Evolutionary conservation across 1,139 yeast genomes (phyloP).

Genomic region (Williopsis jadinii): DNA sequence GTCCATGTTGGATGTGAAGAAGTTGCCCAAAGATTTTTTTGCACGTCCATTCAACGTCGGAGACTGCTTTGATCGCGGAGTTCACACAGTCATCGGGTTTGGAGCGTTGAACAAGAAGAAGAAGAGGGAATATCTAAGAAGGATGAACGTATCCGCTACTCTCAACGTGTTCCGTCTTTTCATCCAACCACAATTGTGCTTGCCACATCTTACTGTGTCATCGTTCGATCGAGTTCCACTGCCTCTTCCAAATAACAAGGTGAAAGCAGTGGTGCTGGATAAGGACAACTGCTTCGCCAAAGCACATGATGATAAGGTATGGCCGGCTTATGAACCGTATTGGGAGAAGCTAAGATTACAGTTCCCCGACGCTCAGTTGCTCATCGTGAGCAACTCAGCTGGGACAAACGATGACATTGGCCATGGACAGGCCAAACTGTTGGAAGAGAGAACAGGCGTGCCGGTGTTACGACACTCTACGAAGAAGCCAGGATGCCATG

Average conservation of each 20-base stretch:
- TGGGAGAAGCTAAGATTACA: constrained; percentile 49
- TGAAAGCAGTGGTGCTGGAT: constrained; percentile 81
- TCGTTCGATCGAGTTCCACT: constrained; percentile 56
- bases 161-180: constrained; percentile 56
- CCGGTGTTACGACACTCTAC: constrained; percentile 69
- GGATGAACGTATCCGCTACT: constrained; percentile 62
- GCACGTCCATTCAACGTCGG: too few relatives aligned
- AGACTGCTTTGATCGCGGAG: too few relatives aligned
- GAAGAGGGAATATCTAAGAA: background rate
- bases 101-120: too few relatives aligned
- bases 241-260: constrained; percentile 34
- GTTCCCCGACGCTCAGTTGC: constrained; percentile 60
- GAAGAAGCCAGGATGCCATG: constrained; percentile 86
- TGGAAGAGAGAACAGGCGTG: constrained; percentile 68
- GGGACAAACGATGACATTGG: constrained; percentile 74
- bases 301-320: constrained; percentile 73
- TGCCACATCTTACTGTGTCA: constrained; percentile 58
- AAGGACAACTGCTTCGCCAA: constrained; percentile 93
- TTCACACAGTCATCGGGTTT: too few relatives aligned
- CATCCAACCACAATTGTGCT: constrained; percentile 57
- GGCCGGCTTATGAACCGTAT: constrained; percentile 55
- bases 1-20: too few relatives aligned
- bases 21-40: too few relatives aligned
- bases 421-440: constrained; percentile 52
- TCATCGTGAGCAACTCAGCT: constrained; percentile 89